A percentile compares a stretch with the other conserved stretches of the same genome.
phyloP scores from a whole-genome alignment of 306 rosid genomes.

The Vigna trinervia region DNA sequence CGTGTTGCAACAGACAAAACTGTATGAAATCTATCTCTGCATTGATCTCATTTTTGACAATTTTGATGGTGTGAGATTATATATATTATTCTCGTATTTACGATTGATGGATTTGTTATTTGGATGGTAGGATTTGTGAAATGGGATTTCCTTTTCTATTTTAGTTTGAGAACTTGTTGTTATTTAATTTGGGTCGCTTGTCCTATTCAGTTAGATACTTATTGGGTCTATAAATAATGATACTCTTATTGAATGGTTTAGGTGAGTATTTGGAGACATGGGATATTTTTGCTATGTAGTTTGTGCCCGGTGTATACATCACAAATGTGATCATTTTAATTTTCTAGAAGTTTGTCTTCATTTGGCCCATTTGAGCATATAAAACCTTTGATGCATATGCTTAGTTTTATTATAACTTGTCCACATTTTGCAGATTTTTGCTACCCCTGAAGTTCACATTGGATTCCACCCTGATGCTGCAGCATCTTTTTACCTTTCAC shows the following conservation, averaged over 20 bases:
- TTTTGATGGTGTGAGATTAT: conserved; percentile 12
- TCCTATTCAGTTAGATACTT: background rate
- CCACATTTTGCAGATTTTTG: conserved; percentile 68
- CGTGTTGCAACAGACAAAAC: conserved; percentile 89
- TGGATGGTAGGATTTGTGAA: background rate
- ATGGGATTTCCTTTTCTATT: conserved; percentile 1
- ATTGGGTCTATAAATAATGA: background rate
- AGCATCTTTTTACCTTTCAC: conserved; percentile 94
- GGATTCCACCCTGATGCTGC: conserved; percentile 99
- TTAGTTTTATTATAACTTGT: conserved; percentile 35
- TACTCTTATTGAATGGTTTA: background rate
- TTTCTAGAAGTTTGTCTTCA: conserved; percentile 36
- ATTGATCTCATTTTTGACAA: conserved; percentile 17
- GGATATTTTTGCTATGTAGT: background rate
- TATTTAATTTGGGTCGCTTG: background rate
- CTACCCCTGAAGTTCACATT: conserved; percentile 91
- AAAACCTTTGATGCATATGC: conserved; percentile 23
- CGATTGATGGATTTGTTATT: conserved; percentile 20
- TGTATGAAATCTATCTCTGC: conserved; percentile 52
- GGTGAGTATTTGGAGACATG: background rate
- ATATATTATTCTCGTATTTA: conserved; percentile 1
- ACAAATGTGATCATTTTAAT: background rate
- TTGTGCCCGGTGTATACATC: background rate
- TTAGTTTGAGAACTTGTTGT: background rate
- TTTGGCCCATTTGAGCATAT: conserved; percentile 10